These are phyloP conservation scores for Saprolegnia parasitica DNA, from an alignment of 352 stramenopile genomes.

Conservation along the genomic window DNA sequence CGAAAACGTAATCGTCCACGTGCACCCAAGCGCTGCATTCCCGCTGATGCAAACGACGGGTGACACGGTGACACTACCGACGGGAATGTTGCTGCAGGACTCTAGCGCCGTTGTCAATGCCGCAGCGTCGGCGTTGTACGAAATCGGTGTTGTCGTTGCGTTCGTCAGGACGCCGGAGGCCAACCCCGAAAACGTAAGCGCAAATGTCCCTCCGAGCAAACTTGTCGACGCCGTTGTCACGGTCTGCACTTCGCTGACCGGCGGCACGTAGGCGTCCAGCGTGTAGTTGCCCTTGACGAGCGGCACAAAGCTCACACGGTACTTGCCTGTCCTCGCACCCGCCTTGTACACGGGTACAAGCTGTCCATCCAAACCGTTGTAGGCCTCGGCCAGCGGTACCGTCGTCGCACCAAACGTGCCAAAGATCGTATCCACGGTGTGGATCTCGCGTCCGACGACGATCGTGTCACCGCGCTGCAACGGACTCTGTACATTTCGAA, in stretches of 20 bases:
- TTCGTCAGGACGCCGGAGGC: slow-evolving; percentile 6
- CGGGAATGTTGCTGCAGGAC: slow-evolving; percentile 48
- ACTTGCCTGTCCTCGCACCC: slow-evolving; percentile 56
- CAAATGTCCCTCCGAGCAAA: slow-evolving; percentile 59
- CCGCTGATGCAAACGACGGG: slow-evolving; percentile 38
- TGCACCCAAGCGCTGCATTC: slow-evolving; percentile 50
- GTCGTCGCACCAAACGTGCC: slow-evolving; percentile 50
- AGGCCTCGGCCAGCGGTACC: slow-evolving; percentile 66
- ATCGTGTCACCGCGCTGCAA: slow-evolving; percentile 76
- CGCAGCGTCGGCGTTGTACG: slow-evolving; percentile 40
- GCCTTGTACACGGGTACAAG: slow-evolving; percentile 66
- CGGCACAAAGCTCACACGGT: slow-evolving; percentile 84
- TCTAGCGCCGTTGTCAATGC: slow-evolving; percentile 62
- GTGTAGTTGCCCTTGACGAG: slow-evolving; percentile 87
- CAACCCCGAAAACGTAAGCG: slow-evolving; percentile 42
- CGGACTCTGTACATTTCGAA: slow-evolving; percentile 33
- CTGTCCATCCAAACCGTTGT: slow-evolving; percentile 51
- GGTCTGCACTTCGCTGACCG: slow-evolving; percentile 64
- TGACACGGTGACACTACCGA: slow-evolving; percentile 34
- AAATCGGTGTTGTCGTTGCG: slow-evolving; percentile 47
- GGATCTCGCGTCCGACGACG: slow-evolving; percentile 65
- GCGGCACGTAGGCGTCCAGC: slow-evolving; percentile 76
- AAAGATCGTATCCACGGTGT: slow-evolving; percentile 53
- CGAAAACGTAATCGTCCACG: slow-evolving; percentile 64
- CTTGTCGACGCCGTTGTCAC: slow-evolving; percentile 51